Evolutionary conservation across 352 stramenopile genomes (phyloP).

Genomic region (Thraustochytrium striatum): DNA sequence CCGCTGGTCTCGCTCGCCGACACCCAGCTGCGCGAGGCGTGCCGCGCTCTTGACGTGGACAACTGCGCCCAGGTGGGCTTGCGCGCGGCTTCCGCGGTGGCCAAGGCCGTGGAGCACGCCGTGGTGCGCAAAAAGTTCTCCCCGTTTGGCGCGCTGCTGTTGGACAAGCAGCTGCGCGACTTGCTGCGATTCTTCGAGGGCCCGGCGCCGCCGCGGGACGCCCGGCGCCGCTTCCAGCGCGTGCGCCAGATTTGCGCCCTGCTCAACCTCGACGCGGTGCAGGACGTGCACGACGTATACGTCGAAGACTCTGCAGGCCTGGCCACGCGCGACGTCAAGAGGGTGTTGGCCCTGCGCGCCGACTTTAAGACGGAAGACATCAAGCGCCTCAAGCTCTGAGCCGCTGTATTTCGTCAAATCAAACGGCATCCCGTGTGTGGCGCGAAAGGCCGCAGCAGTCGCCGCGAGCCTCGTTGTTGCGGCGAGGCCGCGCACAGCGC

Average conservation of each 20-base stretch:
- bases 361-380: slow-evolving; percentile 46
- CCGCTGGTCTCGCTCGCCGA: not conserved
- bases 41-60: not conserved
- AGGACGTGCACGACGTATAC: slow-evolving; percentile 44
- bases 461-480: too few relatives aligned
- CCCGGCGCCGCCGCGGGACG: not conserved
- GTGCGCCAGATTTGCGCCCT: slow-evolving; percentile 36
- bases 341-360: slow-evolving; percentile 20
- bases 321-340: slow-evolving; percentile 3
- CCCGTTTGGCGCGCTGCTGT: slow-evolving; percentile 27
- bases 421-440: too few relatives aligned
- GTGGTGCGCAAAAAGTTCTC: slow-evolving; percentile 18
- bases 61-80: not conserved
- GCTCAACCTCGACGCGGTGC: slow-evolving; percentile 25
- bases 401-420: too few relatives aligned
- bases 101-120: not conserved
- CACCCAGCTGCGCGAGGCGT: slow-evolving; percentile 7
- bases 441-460: too few relatives aligned
- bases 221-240: not conserved
- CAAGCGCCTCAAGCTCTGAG: slow-evolving; percentile 39
- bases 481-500: too few relatives aligned
- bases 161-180: slow-evolving; percentile 16
- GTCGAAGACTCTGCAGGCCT: not conserved
- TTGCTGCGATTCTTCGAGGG: slow-evolving; percentile 31
- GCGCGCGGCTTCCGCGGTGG: not conserved